Percentiles rank a stretch among this genome's conserved stretches.
These are phyloP conservation scores for Botryotinia globosa DNA, from an alignment of 2,329 filamentous ascomycete species.

Conservation along the genomic window DNA sequence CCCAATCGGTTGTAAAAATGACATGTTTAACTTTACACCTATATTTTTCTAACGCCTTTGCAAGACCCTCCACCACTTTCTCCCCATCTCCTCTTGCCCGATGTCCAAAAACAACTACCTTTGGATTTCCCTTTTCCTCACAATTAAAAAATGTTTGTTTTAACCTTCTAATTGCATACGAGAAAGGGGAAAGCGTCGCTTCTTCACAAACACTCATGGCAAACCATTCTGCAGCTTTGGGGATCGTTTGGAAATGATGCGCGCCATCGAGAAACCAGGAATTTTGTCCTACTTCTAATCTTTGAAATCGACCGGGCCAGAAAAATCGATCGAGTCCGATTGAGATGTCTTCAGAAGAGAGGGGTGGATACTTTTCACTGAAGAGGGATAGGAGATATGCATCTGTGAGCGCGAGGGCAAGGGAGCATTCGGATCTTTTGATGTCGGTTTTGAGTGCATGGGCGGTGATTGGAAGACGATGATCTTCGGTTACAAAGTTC, in stretches of 20 bases:
- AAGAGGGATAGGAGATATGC: conserved; percentile 43
- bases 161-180: conserved; percentile 14
- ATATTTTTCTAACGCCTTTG: conserved; percentile 18
- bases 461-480: conserved; percentile 22
- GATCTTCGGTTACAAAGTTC: conserved; percentile 30
- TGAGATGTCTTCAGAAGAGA: conserved; percentile 54
- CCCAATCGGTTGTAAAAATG: conserved; percentile 26
- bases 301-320: conserved; percentile 75
- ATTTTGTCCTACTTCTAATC: conserved; percentile 47
- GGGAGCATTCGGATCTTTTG: conserved; percentile 54
- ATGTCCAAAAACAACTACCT: conserved; percentile 26
- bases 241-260: conserved; percentile 68
- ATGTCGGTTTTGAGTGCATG: conserved; percentile 47
- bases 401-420: conserved; percentile 49
- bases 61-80: conserved; percentile 20
- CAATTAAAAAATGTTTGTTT: background rate
- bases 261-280: conserved; percentile 33
- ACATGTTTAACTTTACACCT: conserved; percentile 24
- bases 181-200: conserved; percentile 24
- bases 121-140: background rate
- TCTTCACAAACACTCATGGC: conserved; percentile 40
- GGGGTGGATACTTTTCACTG: conserved; percentile 40
- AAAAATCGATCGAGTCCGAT: conserved; percentile 67
- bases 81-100: conserved; percentile 17
- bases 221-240: conserved; percentile 81